phyloP scores from a whole-genome alignment of 768 basidiomycete species.

The Boletus subparvulus region DNA sequence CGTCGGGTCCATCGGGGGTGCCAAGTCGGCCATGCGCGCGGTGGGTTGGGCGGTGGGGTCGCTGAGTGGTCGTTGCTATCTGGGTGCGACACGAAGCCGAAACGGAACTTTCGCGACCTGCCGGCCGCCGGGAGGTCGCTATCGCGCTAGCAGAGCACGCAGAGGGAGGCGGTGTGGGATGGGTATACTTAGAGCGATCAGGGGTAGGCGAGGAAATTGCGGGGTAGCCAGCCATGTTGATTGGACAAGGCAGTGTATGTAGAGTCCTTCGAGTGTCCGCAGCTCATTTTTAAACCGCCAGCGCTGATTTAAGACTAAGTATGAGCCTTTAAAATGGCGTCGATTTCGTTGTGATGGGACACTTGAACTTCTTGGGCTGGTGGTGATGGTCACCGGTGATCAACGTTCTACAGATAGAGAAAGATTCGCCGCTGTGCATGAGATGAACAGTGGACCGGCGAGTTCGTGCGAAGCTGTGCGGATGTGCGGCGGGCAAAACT shows the following conservation, averaged over 20 bases:
- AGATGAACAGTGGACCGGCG: too few relatives aligned
- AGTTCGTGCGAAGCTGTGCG: too few relatives aligned
- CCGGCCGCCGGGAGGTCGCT: conserved; percentile 44
- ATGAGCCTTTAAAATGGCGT: too few relatives aligned
- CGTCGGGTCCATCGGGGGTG: conserved; percentile 93
- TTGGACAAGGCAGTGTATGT: conserved; percentile 50
- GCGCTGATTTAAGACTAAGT: too few relatives aligned
- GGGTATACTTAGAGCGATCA: conserved; percentile 56
- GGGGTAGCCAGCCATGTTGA: conserved; percentile 89
- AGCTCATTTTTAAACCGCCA: too few relatives aligned
- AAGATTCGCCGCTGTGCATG: too few relatives aligned
- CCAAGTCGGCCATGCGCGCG: conserved; percentile 83
- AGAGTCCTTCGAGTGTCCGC: too few relatives aligned
- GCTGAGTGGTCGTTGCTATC: conserved; percentile 4
- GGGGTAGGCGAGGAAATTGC: conserved; percentile 87
- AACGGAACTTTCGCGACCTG: conserved; percentile 58
- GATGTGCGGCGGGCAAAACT: too few relatives aligned
- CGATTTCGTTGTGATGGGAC: too few relatives aligned
- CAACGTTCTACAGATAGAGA: too few relatives aligned
- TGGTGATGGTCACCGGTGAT: too few relatives aligned
- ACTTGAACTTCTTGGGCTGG: too few relatives aligned
- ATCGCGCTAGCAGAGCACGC: conserved; percentile 79
- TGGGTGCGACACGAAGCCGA: conserved; percentile 46
- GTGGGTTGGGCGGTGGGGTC: conserved; percentile 40
- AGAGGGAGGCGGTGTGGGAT: conserved; percentile 45